phyloP scores from a whole-genome alignment of 257 asterid genomes.

The Paulownia fortunei region DNA sequence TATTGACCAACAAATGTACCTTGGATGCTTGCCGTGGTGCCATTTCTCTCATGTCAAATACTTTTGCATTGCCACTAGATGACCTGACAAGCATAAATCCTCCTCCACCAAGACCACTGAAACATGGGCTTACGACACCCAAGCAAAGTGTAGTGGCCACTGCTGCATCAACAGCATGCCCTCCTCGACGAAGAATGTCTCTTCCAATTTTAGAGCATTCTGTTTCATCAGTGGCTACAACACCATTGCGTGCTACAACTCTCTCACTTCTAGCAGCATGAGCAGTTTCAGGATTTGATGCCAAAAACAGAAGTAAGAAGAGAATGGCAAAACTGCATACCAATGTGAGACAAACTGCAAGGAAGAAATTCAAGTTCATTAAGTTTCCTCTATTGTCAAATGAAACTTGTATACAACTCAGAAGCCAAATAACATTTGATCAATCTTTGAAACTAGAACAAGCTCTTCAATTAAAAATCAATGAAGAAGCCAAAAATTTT shows the following conservation, averaged over 20 bases:
- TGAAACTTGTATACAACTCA: background rate
- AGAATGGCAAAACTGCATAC: background rate
- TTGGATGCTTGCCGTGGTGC: conserved; percentile 48
- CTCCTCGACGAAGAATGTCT: conserved; percentile 44
- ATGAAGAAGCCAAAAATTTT: background rate
- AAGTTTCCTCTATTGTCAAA: background rate
- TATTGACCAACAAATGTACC: conserved; percentile 7
- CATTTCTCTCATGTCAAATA: conserved; percentile 58
- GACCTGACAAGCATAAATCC: conserved; percentile 55
- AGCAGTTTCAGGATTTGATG: background rate
- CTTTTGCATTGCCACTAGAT: conserved; percentile 40
- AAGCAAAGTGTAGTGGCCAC: conserved; percentile 60
- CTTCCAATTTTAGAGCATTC: conserved; percentile 50
- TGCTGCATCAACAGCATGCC: conserved; percentile 63
- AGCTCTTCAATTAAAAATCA: background rate
- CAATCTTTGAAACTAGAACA: background rate
- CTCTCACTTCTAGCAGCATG: conserved; percentile 27
- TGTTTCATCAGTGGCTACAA: conserved; percentile 54
- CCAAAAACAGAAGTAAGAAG: background rate
- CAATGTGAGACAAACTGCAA: background rate
- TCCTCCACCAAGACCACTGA: conserved; percentile 67
- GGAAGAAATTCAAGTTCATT: background rate
- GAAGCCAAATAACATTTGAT: background rate
- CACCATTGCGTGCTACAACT: conserved; percentile 37
- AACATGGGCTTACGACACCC: conserved; percentile 52